Percentiles rank a stretch among this genome's conserved stretches.
These are phyloP conservation scores for Prunus armeniaca DNA, from an alignment of 306 rosid species.

Conservation along the genomic window DNA sequence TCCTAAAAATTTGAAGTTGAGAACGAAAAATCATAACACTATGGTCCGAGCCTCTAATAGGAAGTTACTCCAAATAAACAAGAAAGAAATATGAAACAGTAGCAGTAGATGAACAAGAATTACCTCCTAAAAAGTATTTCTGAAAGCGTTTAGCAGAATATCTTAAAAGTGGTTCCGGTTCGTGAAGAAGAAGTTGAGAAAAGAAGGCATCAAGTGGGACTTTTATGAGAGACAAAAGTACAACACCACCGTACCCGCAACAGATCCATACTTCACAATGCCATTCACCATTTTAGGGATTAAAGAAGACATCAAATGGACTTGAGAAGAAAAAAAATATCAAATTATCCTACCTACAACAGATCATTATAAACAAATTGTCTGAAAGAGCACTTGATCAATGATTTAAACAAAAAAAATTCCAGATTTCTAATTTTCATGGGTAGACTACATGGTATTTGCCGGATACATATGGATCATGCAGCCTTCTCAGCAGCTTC, in stretches of 20 bases:
- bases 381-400: neutral
- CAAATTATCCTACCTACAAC: neutral
- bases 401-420: neutral
- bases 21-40: no score
- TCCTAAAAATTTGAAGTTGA: no score
- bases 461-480: conserved; percentile 24
- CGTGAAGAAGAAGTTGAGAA: neutral
- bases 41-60: no score
- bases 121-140: no score
- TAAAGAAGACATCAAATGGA: neutral
- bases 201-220: neutral
- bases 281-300: neutral
- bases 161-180: no score
- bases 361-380: conserved; percentile 14
- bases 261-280: neutral
- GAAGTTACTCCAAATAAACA: no score
- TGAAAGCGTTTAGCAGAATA: no score
- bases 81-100: no score
- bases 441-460: conserved; percentile 1
- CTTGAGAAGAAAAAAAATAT: neutral
- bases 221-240: neutral
- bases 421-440: neutral
- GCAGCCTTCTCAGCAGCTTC: conserved; percentile 54
- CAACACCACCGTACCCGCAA: neutral
- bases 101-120: no score